phyloP scores from a whole-genome alignment of 2,329 filamentous ascomycete species.

The Penicillium sp. region DNA sequence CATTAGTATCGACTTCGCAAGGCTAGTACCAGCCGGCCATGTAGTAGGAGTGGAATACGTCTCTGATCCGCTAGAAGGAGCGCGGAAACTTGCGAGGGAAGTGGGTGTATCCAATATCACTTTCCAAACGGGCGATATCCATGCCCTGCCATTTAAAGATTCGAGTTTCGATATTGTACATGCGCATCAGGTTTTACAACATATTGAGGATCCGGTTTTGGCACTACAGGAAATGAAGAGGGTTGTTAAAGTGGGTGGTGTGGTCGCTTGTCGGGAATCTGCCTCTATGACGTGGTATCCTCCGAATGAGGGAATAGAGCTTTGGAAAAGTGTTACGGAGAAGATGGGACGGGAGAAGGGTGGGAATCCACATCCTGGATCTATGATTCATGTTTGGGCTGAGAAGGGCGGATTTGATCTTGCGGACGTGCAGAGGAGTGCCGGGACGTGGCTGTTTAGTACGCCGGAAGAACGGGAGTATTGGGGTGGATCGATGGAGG shows the following conservation, averaged over 20 bases:
- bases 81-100: neutral
- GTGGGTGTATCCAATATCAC: slow-evolving; percentile 27
- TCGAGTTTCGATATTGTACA: slow-evolving; percentile 60
- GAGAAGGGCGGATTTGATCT: neutral
- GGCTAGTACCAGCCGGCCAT: neutral
- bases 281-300: neutral
- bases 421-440: neutral
- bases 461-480: neutral
- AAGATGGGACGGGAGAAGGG: neutral
- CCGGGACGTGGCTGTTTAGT: neutral
- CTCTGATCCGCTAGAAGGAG: neutral
- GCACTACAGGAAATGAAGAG: slow-evolving; percentile 57
- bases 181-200: slow-evolving; percentile 59
- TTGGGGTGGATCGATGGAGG: neutral
- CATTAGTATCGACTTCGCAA: neutral
- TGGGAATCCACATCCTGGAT: neutral
- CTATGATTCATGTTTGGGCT: neutral
- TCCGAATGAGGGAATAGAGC: neutral
- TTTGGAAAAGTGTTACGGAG: slow-evolving; percentile 5
- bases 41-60: neutral
- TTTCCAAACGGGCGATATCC: slow-evolving; percentile 44
- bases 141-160: slow-evolving; percentile 42
- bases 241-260: slow-evolving; percentile 44
- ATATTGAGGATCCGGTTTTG: slow-evolving; percentile 52
- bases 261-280: neutral